Evolutionary conservation across 148 eudicot genomes (phyloP), one percentile per base, ranked within the genome.

Genomic region (Spergularia marina): DNA sequence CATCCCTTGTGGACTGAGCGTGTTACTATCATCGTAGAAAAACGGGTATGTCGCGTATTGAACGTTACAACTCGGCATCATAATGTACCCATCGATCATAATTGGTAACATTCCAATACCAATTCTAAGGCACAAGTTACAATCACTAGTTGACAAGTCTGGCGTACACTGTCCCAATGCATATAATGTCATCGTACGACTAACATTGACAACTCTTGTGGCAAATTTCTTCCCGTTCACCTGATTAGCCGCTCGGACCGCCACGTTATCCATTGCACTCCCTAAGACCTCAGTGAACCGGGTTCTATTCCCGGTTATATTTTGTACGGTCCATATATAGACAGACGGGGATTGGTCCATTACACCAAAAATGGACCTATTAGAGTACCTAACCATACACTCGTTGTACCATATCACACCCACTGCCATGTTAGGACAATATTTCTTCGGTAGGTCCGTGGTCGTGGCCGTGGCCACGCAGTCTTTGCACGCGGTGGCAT

Each of bases 311-410:
- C 75, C 82, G n/a, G 39, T 41, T 47, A 57, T 57, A 23, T 53
- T 75, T 18, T 49, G 21, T 0, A 16, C 36, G 61, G 57, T 57
- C 59, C 7, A 53, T 49, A 63, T 0, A 0, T 0, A 0, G 15
- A 25, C 16, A 5, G 12, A 3, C 3, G 75, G 78, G 2, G 1
- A 0, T 41, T 55, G 39, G 7, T 30, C 21, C 70, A 76, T 3
- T 4, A 0, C 49, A 2, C 80, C 78, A 3, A 63, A 2, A 4
- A 87, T 53, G 5, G 74, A 41, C 36, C 41, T 12, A 60, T 74
- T 61, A 0, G 84, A 77, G 82, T 87, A 85, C 12, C 84, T 69
- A 30, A 85, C 41, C 83, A 81, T 81, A 34, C 90, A 87, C 61
- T 65, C 21, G 7, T 76, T 83, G 47, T 76, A 81, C 77, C 75